phyloP scores from a whole-genome alignment of 2,329 filamentous ascomycete genomes.

The Fusarium tupiense region DNA sequence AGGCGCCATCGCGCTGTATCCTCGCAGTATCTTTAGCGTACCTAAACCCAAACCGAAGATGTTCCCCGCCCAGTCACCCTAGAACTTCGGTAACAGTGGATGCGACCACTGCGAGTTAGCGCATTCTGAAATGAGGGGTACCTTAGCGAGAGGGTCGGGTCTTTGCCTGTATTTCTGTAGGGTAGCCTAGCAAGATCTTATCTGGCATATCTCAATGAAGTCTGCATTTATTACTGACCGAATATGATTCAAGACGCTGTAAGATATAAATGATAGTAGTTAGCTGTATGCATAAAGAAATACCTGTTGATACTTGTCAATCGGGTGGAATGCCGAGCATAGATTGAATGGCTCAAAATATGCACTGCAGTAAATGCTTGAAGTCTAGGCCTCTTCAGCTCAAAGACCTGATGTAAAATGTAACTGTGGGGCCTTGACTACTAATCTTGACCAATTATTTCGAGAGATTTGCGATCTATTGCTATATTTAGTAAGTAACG shows the following conservation, averaged over 20 bases:
- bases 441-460: too few relatives aligned
- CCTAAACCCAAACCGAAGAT: background rate
- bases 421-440: too few relatives aligned
- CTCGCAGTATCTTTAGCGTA: background rate
- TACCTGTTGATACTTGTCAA: background rate
- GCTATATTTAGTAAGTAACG: too few relatives aligned
- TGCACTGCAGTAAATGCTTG: accelerated
- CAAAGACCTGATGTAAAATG: accelerated
- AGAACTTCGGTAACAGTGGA: background rate
- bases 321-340: too few relatives aligned
- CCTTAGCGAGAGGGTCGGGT: too few relatives aligned
- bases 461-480: too few relatives aligned
- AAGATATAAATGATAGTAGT: accelerated
- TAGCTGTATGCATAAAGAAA: too few relatives aligned
- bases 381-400: too few relatives aligned
- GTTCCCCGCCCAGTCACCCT: background rate
- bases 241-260: background rate
- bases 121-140: background rate
- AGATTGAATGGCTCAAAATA: too few relatives aligned
- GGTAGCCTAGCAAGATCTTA: background rate
- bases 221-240: background rate
- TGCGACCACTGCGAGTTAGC: background rate
- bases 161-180: background rate
- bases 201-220: background rate
- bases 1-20: background rate